A percentile compares a stretch with the other conserved stretches of the same genome.
These are phyloP conservation scores for Moricandia moricandioides DNA, from an alignment of 345 rosid species.

Conservation along the genomic window DNA sequence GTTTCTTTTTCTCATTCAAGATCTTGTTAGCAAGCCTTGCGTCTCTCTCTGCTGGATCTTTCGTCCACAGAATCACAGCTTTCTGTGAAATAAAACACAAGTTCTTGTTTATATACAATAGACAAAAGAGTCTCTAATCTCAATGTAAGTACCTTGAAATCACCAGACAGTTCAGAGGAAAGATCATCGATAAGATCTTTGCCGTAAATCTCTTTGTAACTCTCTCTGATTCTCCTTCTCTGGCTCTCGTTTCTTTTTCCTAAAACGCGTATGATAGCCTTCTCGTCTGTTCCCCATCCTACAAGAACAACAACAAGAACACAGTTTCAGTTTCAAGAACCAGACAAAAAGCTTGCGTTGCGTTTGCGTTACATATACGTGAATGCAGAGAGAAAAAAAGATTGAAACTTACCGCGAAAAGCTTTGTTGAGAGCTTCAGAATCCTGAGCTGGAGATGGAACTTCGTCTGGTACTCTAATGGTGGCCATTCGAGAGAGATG, in stretches of 20 bases:
- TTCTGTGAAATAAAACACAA: slow-evolving; percentile 40
- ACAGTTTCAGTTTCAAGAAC: neutral
- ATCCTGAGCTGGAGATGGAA: slow-evolving; percentile 77
- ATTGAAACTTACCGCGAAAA: slow-evolving; percentile 51
- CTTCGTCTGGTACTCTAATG: slow-evolving; percentile 52
- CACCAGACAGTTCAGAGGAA: slow-evolving; percentile 69
- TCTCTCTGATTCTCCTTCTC: slow-evolving; percentile 62
- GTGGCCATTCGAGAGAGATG: slow-evolving; percentile 34
- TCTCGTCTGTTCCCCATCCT: slow-evolving; percentile 87
- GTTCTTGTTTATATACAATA: neutral
- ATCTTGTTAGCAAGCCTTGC: slow-evolving; percentile 65
- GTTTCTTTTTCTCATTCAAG: slow-evolving; percentile 43
- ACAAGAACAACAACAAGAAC: neutral
- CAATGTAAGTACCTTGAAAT: slow-evolving; percentile 51
- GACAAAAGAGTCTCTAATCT: neutral
- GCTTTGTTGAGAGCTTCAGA: slow-evolving; percentile 57
- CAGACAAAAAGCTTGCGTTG: neutral
- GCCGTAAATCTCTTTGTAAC: slow-evolving; percentile 56
- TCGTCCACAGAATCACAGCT: slow-evolving; percentile 67
- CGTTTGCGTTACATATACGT: neutral
- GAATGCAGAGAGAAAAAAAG: neutral
- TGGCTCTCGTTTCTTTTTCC: slow-evolving; percentile 77
- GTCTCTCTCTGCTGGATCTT: slow-evolving; percentile 83
- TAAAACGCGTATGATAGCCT: slow-evolving; percentile 50
- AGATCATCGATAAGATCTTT: slow-evolving; percentile 61